phyloP scores from a whole-genome alignment of 805 yeast genomes.

The Suhomyces pyralidae region DNA sequence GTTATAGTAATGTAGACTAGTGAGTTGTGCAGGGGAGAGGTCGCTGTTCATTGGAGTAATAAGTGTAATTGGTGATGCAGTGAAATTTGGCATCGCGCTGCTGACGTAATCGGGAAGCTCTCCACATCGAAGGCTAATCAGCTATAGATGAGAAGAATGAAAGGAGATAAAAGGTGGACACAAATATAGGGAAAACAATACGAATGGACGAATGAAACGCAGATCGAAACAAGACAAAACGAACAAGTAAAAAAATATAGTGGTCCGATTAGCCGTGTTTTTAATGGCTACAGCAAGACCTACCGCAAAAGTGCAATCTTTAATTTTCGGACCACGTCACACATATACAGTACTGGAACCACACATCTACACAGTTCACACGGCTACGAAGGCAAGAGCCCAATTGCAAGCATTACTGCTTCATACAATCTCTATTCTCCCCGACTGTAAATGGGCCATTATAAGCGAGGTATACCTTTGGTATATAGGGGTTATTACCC shows the following conservation, averaged over 20 bases:
- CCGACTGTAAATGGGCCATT: too few relatives aligned
- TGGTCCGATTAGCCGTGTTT: neutral
- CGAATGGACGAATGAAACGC: too few relatives aligned
- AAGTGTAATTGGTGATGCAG: neutral
- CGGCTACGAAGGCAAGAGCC: neutral
- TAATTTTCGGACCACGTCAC: neutral
- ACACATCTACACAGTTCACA: neutral
- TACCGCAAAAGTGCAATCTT: neutral
- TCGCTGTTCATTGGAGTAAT: neutral
- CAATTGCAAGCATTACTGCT: neutral
- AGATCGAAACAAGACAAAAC: too few relatives aligned
- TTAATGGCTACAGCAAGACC: neutral
- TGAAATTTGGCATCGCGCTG: neutral
- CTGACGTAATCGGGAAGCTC: too few relatives aligned
- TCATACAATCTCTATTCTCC: neutral
- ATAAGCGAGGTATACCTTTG: too few relatives aligned
- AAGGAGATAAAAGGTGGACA: neutral
- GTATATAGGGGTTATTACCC: neutral
- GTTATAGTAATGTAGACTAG: constrained; percentile 27
- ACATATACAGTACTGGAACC: neutral
- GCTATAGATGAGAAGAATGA: too few relatives aligned
- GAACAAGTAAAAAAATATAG: too few relatives aligned
- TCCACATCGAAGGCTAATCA: too few relatives aligned
- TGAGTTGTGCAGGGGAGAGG: constrained; percentile 13
- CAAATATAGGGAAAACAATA: neutral